These are phyloP conservation scores for Arctostaphylos glauca DNA, from an alignment of 148 eudicot genomes.

Conservation along the genomic window DNA sequence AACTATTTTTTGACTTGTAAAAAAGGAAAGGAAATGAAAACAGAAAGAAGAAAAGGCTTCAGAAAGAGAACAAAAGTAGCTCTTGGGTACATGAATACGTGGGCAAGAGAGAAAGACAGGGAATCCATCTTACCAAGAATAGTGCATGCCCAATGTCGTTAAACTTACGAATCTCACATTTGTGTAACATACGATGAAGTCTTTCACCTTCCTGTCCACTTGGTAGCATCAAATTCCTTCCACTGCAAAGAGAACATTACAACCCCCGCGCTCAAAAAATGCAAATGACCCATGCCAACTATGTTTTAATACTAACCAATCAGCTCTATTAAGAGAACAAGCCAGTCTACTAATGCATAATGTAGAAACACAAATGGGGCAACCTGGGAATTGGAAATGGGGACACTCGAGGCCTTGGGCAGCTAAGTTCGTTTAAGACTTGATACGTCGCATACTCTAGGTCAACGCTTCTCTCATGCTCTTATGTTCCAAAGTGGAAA, in stretches of 20 bases:
- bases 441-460: not conserved
- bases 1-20: not conserved
- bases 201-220: slow-evolving; percentile 79
- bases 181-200: slow-evolving; percentile 47
- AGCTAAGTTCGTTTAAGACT: not conserved
- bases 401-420: not conserved
- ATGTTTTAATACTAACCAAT: not conserved
- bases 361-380: not conserved
- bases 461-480: not conserved
- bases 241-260: slow-evolving; percentile 32
- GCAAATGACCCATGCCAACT: not conserved
- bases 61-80: not conserved
- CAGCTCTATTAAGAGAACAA: slow-evolving; percentile 6
- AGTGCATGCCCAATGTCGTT: slow-evolving; percentile 65
- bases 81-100: not conserved
- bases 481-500: slow-evolving; percentile 1
- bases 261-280: not conserved
- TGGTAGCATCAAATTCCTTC: slow-evolving; percentile 54
- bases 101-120: slow-evolving; percentile 2
- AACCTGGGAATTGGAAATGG: not conserved
- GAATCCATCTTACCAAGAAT: slow-evolving; percentile 56
- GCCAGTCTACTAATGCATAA: not conserved
- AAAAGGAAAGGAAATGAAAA: not conserved
- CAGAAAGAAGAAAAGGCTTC: not conserved
- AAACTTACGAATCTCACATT: slow-evolving; percentile 68